Conservation (phyloP, 2,329 filamentous ascomycete species). For the Thielaviopsis ethacetica region DNA sequence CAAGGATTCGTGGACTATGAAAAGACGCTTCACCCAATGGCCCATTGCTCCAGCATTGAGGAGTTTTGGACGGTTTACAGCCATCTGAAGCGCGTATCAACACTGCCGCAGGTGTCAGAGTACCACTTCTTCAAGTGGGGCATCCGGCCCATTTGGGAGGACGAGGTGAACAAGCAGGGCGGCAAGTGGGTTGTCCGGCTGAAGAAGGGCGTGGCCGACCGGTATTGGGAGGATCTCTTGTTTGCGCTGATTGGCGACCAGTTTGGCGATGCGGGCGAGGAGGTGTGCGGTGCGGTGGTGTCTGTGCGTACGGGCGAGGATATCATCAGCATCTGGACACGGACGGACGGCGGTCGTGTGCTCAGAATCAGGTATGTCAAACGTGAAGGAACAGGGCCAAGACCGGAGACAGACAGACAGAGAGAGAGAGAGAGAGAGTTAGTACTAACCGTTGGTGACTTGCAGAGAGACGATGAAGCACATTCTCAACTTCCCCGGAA, state of each 20-base stretch:
- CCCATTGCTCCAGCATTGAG: slow-evolving; percentile 65
- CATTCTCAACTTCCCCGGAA: slow-evolving; percentile 66
- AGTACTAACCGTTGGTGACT: slow-evolving; percentile 1
- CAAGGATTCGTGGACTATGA: slow-evolving; percentile 81
- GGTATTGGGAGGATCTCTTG: slow-evolving; percentile 91
- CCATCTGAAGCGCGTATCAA: slow-evolving; percentile 78
- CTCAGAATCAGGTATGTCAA: slow-evolving; percentile 88
- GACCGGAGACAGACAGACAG: too few relatives aligned
- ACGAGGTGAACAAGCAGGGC: slow-evolving; percentile 87
- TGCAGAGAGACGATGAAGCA: slow-evolving; percentile 83
- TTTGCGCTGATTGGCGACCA: slow-evolving; percentile 86
- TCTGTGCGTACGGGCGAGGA: slow-evolving; percentile 93
- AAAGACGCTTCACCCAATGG: slow-evolving; percentile 82
- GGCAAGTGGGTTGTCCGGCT: slow-evolving; percentile 95
- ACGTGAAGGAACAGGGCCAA: too few relatives aligned
- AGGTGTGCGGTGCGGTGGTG: slow-evolving; percentile 87
- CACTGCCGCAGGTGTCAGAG: slow-evolving; percentile 80
- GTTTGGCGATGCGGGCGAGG: slow-evolving; percentile 80
- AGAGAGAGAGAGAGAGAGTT: too few relatives aligned
- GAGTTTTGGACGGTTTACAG: slow-evolving; percentile 83
- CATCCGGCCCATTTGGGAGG: slow-evolving; percentile 94
- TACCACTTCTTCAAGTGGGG: slow-evolving; percentile 97
- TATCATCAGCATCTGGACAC: slow-evolving; percentile 94
- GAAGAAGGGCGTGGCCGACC: slow-evolving; percentile 92
- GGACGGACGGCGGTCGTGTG: slow-evolving; percentile 80